These are phyloP conservation scores for Salvia rosmarinus DNA, from an alignment of 257 asterid genomes.

Conservation along the genomic window DNA sequence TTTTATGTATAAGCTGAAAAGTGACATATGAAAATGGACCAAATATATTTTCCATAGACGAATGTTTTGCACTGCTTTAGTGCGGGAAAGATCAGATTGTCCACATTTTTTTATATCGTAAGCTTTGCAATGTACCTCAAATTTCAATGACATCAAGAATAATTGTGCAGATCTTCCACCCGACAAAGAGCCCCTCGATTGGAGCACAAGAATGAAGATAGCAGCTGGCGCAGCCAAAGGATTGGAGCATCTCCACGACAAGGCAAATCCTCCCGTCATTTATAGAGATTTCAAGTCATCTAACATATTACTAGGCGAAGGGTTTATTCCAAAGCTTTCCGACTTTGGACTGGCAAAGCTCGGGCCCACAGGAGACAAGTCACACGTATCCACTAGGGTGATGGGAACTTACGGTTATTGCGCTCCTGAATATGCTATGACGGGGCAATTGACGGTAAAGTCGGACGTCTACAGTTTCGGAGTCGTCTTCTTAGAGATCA, in stretches of 20 bases:
- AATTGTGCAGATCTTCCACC: conserved; percentile 74
- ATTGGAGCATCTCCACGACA: conserved; percentile 94
- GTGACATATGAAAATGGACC: background rate
- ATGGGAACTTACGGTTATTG: conserved; percentile 99
- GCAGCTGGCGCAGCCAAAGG: conserved; percentile 99
- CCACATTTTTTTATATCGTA: background rate
- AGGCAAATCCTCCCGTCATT: conserved; percentile 97
- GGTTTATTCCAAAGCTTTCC: conserved; percentile 79
- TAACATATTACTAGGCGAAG: conserved; percentile 90
- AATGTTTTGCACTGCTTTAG: background rate
- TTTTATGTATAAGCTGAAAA: background rate
- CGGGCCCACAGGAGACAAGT: conserved; percentile 99
- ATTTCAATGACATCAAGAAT: conserved; percentile 10
- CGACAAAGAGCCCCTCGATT: conserved; percentile 86
- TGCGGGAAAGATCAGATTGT: background rate
- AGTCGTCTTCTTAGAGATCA: conserved; percentile 91
- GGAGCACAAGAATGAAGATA: conserved; percentile 98
- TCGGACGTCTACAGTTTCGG: conserved; percentile 99
- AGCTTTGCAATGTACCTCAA: background rate
- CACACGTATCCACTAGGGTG: conserved; percentile 97
- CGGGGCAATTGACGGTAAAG: conserved; percentile 94
- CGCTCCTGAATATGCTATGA: conserved; percentile 99
- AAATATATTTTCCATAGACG: background rate
- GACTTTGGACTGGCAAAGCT: conserved; percentile 98
- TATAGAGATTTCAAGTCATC: conserved; percentile 97